Evolutionary conservation across 495 filamentous ascomycete genomes (phyloP).

Genomic region (Glutinoglossum americanum): DNA sequence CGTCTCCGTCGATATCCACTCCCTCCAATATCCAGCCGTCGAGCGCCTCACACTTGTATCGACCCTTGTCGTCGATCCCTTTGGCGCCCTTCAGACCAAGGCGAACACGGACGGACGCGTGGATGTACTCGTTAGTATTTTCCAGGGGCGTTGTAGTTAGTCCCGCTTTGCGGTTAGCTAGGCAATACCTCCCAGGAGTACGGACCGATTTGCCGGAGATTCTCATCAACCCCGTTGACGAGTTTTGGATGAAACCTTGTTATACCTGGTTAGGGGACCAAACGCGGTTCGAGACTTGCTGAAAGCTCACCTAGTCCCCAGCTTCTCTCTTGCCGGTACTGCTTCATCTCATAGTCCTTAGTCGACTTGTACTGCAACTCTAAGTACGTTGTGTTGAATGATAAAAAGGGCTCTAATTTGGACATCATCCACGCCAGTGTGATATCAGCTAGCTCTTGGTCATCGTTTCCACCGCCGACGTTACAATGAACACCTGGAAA

Average conservation of each 20-base stretch:
- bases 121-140: conserved; percentile 7
- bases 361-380: background rate
- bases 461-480: conserved; percentile 23
- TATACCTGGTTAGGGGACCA: background rate
- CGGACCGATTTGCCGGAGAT: background rate
- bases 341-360: background rate
- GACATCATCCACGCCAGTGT: conserved; percentile 5
- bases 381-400: background rate
- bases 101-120: conserved; percentile 3
- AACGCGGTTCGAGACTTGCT: background rate
- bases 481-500: conserved; percentile 34
- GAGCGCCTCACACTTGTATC: conserved; percentile 3
- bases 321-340: background rate
- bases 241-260: conserved; percentile 1
- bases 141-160: background rate
- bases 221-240: background rate
- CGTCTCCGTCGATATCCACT: conserved; percentile 1
- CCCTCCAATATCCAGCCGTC: background rate
- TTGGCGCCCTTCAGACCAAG: conserved; percentile 1
- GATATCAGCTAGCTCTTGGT: conserved; percentile 1
- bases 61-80: conserved; percentile 3
- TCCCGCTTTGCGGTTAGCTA: background rate
- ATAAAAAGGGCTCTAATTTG: background rate
- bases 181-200: conserved; percentile 2
- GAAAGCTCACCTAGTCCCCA: background rate